These are phyloP conservation scores for Straminergon stramineum DNA, from an alignment of 225 moss, liverwort and hornwort species.

Conservation along the genomic window DNA sequence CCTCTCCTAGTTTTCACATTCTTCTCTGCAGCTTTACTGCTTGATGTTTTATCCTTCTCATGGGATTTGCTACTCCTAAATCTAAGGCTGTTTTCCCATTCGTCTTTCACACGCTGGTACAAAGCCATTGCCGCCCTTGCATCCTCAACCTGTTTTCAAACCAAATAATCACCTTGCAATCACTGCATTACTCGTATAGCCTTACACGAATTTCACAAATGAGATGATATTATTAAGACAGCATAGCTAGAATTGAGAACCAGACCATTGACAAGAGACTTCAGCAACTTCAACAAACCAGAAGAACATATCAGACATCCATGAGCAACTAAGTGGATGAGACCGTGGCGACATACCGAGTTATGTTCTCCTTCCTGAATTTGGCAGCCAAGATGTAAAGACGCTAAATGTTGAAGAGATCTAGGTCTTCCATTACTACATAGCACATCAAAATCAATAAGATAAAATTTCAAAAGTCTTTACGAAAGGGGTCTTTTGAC, in stretches of 20 bases:
- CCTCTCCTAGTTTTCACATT: not conserved
- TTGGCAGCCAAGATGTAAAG: conserved; percentile 49
- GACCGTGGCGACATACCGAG: conserved; percentile 41
- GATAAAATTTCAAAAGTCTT: not conserved
- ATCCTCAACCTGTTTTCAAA: conserved; percentile 62
- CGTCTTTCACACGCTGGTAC: conserved; percentile 56
- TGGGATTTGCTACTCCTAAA: conserved; percentile 10
- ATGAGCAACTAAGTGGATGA: not conserved
- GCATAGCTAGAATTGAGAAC: not conserved
- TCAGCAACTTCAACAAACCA: not conserved
- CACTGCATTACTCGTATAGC: not conserved
- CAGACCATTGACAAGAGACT: not conserved
- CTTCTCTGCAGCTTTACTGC: not conserved
- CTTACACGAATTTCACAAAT: not conserved
- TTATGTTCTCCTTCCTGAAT: conserved; percentile 82
- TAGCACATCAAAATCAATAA: not conserved
- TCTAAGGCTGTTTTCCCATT: conserved; percentile 63
- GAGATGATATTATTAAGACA: not conserved
- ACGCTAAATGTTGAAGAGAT: conserved; percentile 73
- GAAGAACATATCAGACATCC: not conserved
- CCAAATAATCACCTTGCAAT: not conserved
- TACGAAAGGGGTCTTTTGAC: not conserved
- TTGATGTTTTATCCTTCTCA: conserved; percentile 1
- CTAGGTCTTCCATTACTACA: conserved; percentile 61
- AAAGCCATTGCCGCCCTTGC: conserved; percentile 80